These are phyloP conservation scores for Silene latifolia DNA, from an alignment of 148 eudicot genomes.

Conservation along the genomic window DNA sequence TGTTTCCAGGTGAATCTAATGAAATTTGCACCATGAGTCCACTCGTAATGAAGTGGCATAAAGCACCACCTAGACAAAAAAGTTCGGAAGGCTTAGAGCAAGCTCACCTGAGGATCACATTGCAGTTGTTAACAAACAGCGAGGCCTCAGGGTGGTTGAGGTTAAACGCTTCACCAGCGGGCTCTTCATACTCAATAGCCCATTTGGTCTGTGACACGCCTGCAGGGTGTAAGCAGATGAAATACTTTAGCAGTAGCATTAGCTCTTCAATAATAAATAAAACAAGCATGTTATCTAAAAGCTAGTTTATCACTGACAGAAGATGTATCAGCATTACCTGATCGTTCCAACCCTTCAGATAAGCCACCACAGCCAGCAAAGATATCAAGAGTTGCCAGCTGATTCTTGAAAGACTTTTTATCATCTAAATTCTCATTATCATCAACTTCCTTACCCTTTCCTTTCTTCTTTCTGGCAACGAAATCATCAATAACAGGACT, in stretches of 20 bases:
- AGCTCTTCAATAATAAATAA: neutral
- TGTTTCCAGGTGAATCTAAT: too few species aligned
- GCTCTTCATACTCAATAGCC: slow-evolving; percentile 97
- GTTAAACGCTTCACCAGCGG: slow-evolving; percentile 93
- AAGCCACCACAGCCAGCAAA: slow-evolving; percentile 99
- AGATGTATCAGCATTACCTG: slow-evolving; percentile 45
- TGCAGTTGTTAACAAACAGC: slow-evolving; percentile 80
- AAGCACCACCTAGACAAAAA: too few species aligned
- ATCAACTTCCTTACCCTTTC: slow-evolving; percentile 76
- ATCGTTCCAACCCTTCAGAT: slow-evolving; percentile 84
- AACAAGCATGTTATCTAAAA: neutral
- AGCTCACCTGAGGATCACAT: slow-evolving; percentile 77
- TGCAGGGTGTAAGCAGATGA: slow-evolving; percentile 24
- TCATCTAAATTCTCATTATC: slow-evolving; percentile 31
- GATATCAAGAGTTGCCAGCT: slow-evolving; percentile 75
- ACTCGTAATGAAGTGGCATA: too few species aligned
- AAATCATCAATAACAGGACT: slow-evolving; percentile 42
- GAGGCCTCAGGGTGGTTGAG: slow-evolving; percentile 78
- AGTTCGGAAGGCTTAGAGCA: neutral
- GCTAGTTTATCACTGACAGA: neutral
- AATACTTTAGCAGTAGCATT: slow-evolving; percentile 13
- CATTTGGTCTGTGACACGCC: slow-evolving; percentile 85
- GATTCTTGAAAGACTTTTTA: slow-evolving; percentile 29
- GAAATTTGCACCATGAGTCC: too few species aligned
- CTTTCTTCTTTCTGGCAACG: slow-evolving; percentile 63